Percentiles rank a stretch among this genome's conserved stretches.
Evolutionary conservation across 2,329 filamentous ascomycete genomes (phyloP).

Genomic region (Dendryphion nanum): DNA sequence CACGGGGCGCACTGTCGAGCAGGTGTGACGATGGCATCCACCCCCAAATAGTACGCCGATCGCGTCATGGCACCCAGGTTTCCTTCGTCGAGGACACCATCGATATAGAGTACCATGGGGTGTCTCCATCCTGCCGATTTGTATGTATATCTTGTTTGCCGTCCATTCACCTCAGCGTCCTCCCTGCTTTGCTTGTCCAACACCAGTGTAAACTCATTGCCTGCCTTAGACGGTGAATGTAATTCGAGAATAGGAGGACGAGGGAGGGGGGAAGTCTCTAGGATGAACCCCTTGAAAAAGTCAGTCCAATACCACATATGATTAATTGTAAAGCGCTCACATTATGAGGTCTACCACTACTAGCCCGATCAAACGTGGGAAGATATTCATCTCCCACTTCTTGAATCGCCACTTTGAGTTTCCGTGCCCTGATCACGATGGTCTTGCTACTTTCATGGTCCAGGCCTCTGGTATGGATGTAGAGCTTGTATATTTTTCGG

Average conservation of each 20-base stretch:
- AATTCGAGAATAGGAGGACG: slow-evolving; percentile 65
- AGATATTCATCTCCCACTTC: slow-evolving; percentile 62
- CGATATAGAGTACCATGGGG: slow-evolving; percentile 71
- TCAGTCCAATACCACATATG: slow-evolving; percentile 4
- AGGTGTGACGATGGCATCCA: slow-evolving; percentile 77
- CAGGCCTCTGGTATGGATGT: slow-evolving; percentile 52
- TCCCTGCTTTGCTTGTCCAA: slow-evolving; percentile 70
- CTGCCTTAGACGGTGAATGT: slow-evolving; percentile 46
- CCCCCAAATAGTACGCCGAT: slow-evolving; percentile 86
- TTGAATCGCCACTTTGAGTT: slow-evolving; percentile 53
- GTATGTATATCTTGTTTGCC: slow-evolving; percentile 51
- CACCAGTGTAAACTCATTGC: slow-evolving; percentile 19
- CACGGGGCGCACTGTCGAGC: slow-evolving; percentile 68
- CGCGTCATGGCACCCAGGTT: slow-evolving; percentile 90
- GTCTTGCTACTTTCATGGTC: slow-evolving; percentile 13
- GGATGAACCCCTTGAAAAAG: slow-evolving; percentile 62
- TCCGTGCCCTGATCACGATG: slow-evolving; percentile 15
- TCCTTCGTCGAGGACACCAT: slow-evolving; percentile 78
- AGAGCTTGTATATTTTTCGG: slow-evolving; percentile 80
- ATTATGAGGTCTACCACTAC: slow-evolving; percentile 80
- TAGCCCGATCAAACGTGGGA: slow-evolving; percentile 78
- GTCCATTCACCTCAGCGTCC: slow-evolving; percentile 72
- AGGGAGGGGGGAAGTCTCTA: slow-evolving; percentile 83
- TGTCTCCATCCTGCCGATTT: slow-evolving; percentile 50
- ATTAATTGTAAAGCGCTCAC: slow-evolving; percentile 20